phyloP scores from a whole-genome alignment of 2,329 filamentous ascomycete genomes.

The Cercospora nicotianae region DNA sequence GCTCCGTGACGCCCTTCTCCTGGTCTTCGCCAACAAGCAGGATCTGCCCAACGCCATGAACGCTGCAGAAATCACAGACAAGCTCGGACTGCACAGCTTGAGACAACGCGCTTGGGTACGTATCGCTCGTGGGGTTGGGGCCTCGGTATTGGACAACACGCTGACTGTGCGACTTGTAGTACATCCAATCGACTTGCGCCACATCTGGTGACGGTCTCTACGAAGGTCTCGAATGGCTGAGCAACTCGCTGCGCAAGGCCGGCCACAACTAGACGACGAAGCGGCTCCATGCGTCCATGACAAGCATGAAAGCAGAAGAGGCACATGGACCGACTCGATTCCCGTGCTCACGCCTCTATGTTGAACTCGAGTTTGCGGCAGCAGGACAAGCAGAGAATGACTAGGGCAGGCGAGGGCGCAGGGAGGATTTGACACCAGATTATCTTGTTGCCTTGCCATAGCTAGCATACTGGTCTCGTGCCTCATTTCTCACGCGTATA shows the following conservation, averaged over 20 bases:
- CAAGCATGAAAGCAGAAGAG: constrained; percentile 23
- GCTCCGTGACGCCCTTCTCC: constrained; percentile 90
- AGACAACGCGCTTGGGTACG: constrained; percentile 98
- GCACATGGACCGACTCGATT: constrained; percentile 26
- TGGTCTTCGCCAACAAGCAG: constrained; percentile 99
- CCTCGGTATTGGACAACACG: background rate
- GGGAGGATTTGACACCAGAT: constrained; percentile 14
- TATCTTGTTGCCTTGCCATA: constrained; percentile 25
- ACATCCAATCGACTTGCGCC: constrained; percentile 99
- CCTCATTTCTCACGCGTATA: constrained; percentile 20
- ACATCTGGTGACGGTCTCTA: constrained; percentile 99
- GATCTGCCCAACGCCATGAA: constrained; percentile 98
- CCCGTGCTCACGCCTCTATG: constrained; percentile 24
- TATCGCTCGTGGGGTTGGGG: background rate
- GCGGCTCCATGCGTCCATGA: constrained; percentile 27
- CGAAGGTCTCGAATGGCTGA: constrained; percentile 79
- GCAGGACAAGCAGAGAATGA: constrained; percentile 30
- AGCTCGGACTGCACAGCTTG: constrained; percentile 98
- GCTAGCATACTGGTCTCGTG: constrained; percentile 28
- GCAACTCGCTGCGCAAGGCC: constrained; percentile 56
- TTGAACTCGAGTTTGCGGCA: constrained; percentile 32
- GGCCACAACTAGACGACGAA: constrained; percentile 47
- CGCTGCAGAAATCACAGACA: constrained; percentile 99
- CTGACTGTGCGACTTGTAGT: constrained; percentile 51
- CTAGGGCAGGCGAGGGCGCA: constrained; percentile 16